Base-by-base conservation (phyloP, 208 protist genomes). In the Trypanosoma platydactyli region DNA sequence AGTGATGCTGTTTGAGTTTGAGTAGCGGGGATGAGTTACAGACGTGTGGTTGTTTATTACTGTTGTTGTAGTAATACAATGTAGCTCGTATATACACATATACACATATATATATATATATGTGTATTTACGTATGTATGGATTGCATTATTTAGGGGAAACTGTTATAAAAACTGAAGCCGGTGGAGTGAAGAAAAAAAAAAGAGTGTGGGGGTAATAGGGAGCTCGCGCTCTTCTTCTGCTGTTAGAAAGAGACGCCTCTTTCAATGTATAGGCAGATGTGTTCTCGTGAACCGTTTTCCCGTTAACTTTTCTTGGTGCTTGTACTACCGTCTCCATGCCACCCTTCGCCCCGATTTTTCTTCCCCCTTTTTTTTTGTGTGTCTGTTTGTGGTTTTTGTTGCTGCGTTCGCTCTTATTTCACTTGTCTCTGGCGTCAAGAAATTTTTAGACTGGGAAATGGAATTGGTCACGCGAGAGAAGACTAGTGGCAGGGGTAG, bases 211-310 rank as follows among this genome's bases (percentile, higher is more conserved):
- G 42, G 5, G 33, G n/a, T 9, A 44, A 29, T 22, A 5, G 54
- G 35, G 27, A 18, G 18, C 6, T 40, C 7, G 18, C 2, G 1
- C 3, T 44, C 4, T 27, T 59, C 13, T 59, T 45, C 20, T 24
- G 16, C 11, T 54, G 11, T 6, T 50, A 50, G 20, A 50, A 18
- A 50, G 15, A 58, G 15, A n/a, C n/a, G n/a, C 13, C 6, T 58
- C 15, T 58, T 30, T 42, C 4, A 3, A 38, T 38, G n/a, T 58
- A 6, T 58, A 12, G 4, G 24, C 53, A 35, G 40, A 5, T 61
- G 13, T 52, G 16, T 52, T 64, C 18, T 64, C 27, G 48, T 52
- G 13, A 49, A 22, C 27, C 24, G 25, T 74, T 68, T 64, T 38
- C 56, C 11, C 33, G 29, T 44, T 2, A 16, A 66, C 18, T n/a